Conservation (phyloP, 1,284 basidiomycete genomes). For the Irpex sp. region DNA sequence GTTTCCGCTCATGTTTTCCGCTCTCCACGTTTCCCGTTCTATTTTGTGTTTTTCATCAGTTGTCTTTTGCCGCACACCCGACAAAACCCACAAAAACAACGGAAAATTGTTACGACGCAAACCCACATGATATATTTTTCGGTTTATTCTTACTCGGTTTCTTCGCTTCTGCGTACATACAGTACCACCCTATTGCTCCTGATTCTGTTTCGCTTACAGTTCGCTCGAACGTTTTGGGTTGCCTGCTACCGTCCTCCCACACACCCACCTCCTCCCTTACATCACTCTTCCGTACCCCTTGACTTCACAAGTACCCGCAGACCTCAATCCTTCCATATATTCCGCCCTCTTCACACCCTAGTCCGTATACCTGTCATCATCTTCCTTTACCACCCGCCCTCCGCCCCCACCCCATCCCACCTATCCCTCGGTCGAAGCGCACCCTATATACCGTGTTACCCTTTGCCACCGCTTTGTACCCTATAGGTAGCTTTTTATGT, state of each 20-base stretch:
- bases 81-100: constrained; percentile 40
- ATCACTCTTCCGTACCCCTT: constrained; percentile 15
- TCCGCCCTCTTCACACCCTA: constrained; percentile 10
- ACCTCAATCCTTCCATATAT: neutral
- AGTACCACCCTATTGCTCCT: constrained; percentile 9
- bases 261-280: constrained; percentile 9
- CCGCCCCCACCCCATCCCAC: neutral
- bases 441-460: constrained; percentile 2
- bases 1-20: constrained; percentile 18
- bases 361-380: neutral
- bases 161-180: neutral
- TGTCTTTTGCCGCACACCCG: constrained; percentile 1
- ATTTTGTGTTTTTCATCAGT: constrained; percentile 6
- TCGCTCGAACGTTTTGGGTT: constrained; percentile 21
- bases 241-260: constrained; percentile 18
- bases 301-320: constrained; percentile 14
- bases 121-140: constrained; percentile 27
- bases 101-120: constrained; percentile 35
- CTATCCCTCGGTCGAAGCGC: constrained; percentile 1
- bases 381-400: neutral
- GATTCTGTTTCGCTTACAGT: constrained; percentile 18
- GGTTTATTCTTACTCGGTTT: constrained; percentile 6
- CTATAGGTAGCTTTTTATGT: constrained; percentile 19
- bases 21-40: constrained; percentile 12
- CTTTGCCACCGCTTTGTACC: constrained; percentile 1